These are phyloP conservation scores for Dictyostelium firmibasis DNA, from an alignment of 78 protist genomes.

Conservation along the genomic window DNA sequence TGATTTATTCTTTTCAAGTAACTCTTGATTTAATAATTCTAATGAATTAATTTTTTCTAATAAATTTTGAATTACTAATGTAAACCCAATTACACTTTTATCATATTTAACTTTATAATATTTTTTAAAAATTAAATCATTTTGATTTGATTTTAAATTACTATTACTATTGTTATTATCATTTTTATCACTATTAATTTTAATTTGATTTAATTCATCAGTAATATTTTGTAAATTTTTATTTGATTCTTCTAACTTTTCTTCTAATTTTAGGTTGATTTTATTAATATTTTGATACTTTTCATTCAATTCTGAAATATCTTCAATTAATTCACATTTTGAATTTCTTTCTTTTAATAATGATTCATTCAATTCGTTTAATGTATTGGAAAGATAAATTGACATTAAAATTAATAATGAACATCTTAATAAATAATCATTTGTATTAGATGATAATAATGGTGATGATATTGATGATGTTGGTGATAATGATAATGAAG, in stretches of 20 bases:
- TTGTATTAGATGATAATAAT: not conserved
- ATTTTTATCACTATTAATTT: not conserved
- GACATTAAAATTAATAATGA: constrained; percentile 13
- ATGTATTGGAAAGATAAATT: constrained; percentile 8
- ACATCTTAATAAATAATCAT: not conserved
- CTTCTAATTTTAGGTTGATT: constrained; percentile 51
- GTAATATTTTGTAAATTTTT: not conserved
- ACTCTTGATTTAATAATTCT: not conserved
- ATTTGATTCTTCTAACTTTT: constrained; percentile 18
- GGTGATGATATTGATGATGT: not conserved
- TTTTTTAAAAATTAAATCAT: not conserved
- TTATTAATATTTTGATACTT: constrained; percentile 27
- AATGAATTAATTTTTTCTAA: not conserved
- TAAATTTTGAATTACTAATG: not conserved
- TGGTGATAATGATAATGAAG: not conserved
- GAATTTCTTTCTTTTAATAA: constrained; percentile 1
- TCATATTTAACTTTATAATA: not conserved
- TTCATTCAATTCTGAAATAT: constrained; percentile 53
- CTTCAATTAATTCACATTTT: constrained; percentile 36
- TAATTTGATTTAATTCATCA: not conserved
- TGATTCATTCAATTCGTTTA: constrained; percentile 10
- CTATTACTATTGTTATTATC: not conserved
- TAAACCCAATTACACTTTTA: not conserved
- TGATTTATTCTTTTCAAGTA: not conserved
- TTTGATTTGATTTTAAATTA: not conserved